These are phyloP conservation scores for Thinopyrum elongatum DNA, from an alignment of 176 grass and related monocot genomes.

Conservation along the genomic window DNA sequence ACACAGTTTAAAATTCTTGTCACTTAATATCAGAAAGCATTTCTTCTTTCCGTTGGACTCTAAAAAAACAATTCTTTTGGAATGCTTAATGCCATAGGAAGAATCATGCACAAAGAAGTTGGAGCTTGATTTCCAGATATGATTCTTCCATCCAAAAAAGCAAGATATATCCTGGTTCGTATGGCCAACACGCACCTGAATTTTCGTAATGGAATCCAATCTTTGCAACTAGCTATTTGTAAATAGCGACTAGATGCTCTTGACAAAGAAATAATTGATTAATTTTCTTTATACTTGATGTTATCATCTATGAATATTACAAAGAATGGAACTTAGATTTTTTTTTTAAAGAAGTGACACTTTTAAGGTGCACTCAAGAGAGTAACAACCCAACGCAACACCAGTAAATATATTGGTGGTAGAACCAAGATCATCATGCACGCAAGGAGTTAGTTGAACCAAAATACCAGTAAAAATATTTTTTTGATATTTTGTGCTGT, in stretches of 20 bases:
- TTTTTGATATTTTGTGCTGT: not conserved
- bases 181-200: not conserved
- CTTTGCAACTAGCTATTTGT: conserved; percentile 39
- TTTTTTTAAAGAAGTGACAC: not conserved
- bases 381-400: too few relatives aligned
- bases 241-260: conserved; percentile 24
- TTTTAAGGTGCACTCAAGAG: not conserved
- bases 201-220: conserved; percentile 37
- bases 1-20: not conserved
- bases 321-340: not conserved
- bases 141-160: conserved; percentile 33
- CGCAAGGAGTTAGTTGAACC: not conserved
- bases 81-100: not conserved
- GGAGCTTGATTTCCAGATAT: conserved; percentile 32
- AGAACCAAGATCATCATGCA: not conserved
- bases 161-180: conserved; percentile 33
- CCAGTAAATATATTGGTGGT: not conserved
- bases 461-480: not conserved
- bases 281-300: not conserved
- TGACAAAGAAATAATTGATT: not conserved
- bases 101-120: conserved; percentile 31
- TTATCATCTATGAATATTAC: not conserved
- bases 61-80: not conserved
- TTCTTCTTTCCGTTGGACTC: not conserved
- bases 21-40: not conserved